Evolutionary conservation across 2,329 filamentous ascomycete species (phyloP).

Genomic region (Talaromyces sp.): DNA sequence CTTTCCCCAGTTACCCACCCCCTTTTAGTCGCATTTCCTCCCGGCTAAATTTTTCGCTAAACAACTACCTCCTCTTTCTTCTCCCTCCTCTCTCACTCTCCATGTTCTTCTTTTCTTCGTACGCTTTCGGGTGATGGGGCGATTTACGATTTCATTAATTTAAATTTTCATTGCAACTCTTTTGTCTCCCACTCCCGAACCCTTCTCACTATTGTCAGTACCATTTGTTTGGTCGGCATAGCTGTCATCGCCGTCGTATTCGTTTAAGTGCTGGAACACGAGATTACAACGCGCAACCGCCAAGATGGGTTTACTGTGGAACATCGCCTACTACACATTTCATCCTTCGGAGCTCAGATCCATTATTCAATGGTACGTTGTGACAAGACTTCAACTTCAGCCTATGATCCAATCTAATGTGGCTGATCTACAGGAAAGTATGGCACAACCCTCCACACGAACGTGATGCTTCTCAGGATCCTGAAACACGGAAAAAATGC

Average conservation of each 20-base stretch:
- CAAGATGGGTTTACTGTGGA: slow-evolving; percentile 43
- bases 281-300: slow-evolving; percentile 7
- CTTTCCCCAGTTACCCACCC: background rate
- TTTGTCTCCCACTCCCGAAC: background rate
- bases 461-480: slow-evolving; percentile 73
- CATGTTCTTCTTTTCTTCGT: slow-evolving; percentile 18
- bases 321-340: slow-evolving; percentile 66
- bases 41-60: slow-evolving; percentile 19
- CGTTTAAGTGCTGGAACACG: slow-evolving; percentile 11
- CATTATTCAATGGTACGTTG: slow-evolving; percentile 79
- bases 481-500: slow-evolving; percentile 71
- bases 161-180: background rate
- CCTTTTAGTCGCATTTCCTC: background rate
- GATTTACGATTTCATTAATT: background rate
- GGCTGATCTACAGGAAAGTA: slow-evolving; percentile 66
- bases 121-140: slow-evolving; percentile 4
- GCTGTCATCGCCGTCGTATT: background rate
- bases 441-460: slow-evolving; percentile 94
- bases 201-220: background rate
- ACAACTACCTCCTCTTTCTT: slow-evolving; percentile 17
- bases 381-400: background rate
- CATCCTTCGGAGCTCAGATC: slow-evolving; percentile 76
- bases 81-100: slow-evolving; percentile 15
- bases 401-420: background rate
- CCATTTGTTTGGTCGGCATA: background rate